Conservation (phyloP, 306 rosid genomes). For the Heteromeles arbutifolia region DNA sequence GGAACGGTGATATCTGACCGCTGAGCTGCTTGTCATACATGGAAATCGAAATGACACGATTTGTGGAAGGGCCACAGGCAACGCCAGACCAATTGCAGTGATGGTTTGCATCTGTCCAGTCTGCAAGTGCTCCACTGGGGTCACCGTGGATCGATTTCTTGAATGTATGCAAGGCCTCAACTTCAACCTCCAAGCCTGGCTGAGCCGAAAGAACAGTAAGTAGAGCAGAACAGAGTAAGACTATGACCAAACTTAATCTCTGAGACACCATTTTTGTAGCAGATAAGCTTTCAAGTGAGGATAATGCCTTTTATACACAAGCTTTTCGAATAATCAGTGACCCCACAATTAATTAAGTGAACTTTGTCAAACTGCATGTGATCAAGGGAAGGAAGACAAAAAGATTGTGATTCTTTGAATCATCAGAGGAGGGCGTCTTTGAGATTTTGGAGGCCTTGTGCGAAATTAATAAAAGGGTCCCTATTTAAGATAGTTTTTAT, state of each 20-base stretch:
- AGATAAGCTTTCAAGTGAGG: neutral
- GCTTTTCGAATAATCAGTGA: neutral
- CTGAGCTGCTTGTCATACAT: conserved; percentile 40
- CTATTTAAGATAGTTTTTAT: too few relatives aligned
- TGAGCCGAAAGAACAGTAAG: conserved; percentile 25
- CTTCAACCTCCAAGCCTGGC: conserved; percentile 37
- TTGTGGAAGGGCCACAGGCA: conserved; percentile 47
- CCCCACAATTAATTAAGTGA: neutral
- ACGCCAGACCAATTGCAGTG: conserved; percentile 82
- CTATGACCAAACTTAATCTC: conserved; percentile 26
- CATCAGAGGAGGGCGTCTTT: too few relatives aligned
- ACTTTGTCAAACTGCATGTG: too few relatives aligned
- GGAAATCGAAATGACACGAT: conserved; percentile 47
- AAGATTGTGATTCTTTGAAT: conserved; percentile 2
- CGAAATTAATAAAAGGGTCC: too few relatives aligned
- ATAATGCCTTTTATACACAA: conserved; percentile 13
- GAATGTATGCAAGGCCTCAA: conserved; percentile 64
- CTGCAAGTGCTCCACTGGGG: conserved; percentile 44
- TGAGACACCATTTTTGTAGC: conserved; percentile 30
- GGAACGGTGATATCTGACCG: conserved; percentile 67
- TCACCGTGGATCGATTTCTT: conserved; percentile 46
- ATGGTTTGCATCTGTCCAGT: conserved; percentile 42
- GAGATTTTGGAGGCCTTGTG: too few relatives aligned
- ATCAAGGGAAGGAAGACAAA: neutral
- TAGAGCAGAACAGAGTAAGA: conserved; percentile 23